Percentiles rank a stretch among this genome's conserved stretches.
Evolutionary conservation across 2,329 filamentous ascomycete genomes (phyloP).

Genomic region (Apiospora sp.): DNA sequence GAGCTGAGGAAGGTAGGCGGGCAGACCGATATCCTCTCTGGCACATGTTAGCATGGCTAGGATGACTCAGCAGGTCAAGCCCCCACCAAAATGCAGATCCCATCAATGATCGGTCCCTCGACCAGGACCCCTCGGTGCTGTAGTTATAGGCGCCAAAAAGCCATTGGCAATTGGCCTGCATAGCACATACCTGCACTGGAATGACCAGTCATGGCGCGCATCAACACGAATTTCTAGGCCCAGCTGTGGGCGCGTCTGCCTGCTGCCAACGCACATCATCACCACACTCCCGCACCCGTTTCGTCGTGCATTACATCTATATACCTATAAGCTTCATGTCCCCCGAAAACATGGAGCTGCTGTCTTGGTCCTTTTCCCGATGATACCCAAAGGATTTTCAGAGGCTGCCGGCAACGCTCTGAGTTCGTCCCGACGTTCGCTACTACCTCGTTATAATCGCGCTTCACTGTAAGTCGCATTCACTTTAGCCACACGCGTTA

Average conservation of each 20-base stretch:
- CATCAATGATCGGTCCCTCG: too few species aligned
- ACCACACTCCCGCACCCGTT: background rate
- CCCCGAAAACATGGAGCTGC: conserved; percentile 39
- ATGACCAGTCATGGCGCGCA: background rate
- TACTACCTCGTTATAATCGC: conserved; percentile 14
- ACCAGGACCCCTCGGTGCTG: background rate
- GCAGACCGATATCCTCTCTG: background rate
- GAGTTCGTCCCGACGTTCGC: conserved; percentile 35
- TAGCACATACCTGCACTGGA: too few species aligned
- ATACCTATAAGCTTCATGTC: conserved; percentile 29
- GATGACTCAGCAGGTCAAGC: conserved; percentile 24
- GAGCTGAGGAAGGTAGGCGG: conserved; percentile 17
- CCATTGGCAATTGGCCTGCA: too few species aligned
- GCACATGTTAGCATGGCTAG: background rate
- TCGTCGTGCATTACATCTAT: conserved; percentile 24
- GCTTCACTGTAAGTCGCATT: conserved; percentile 1
- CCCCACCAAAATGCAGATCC: background rate
- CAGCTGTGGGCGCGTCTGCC: conserved; percentile 43
- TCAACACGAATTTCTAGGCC: background rate
- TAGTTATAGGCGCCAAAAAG: background rate
- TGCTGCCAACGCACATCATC: conserved; percentile 28
- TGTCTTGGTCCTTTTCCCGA: conserved; percentile 32
- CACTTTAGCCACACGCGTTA: conserved; percentile 11
- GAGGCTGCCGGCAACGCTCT: conserved; percentile 42
- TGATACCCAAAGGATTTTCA: conserved; percentile 36